These are phyloP conservation scores for Tolypocladium capitatum DNA, from an alignment of 2,329 filamentous ascomycete genomes.

Conservation along the genomic window DNA sequence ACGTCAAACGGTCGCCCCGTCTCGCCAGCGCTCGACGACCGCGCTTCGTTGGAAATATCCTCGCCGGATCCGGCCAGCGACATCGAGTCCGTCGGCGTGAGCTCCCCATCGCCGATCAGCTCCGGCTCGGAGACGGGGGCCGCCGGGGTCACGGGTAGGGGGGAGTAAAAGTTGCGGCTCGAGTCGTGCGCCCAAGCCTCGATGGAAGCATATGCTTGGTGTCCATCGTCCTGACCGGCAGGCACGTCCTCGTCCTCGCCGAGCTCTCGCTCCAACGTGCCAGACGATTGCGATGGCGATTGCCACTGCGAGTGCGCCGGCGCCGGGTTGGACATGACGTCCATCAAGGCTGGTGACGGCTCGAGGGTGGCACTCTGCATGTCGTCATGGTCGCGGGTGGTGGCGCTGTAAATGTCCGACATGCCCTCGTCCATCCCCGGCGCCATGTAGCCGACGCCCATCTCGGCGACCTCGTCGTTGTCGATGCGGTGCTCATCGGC, in stretches of 20 bases:
- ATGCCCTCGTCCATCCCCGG: conserved; percentile 33
- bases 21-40: conserved; percentile 22
- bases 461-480: conserved; percentile 26
- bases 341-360: conserved; percentile 18
- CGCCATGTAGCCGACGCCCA: conserved; percentile 28
- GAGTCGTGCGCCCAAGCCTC: conserved; percentile 51
- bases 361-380: conserved; percentile 11
- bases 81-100: conserved; percentile 46
- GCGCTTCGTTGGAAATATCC: conserved; percentile 30
- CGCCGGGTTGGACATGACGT: conserved; percentile 14
- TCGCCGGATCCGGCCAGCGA: conserved; percentile 40
- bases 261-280: conserved; percentile 22
- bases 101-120: conserved; percentile 36
- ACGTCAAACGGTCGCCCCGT: conserved; percentile 35
- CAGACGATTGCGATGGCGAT: conserved; percentile 9
- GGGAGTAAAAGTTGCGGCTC: conserved; percentile 44
- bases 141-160: conserved; percentile 38
- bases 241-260: conserved; percentile 37
- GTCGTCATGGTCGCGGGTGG: conserved; percentile 26
- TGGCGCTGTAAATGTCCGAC: conserved; percentile 46
- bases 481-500: conserved; percentile 42
- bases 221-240: conserved; percentile 31
- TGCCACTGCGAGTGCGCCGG: too few relatives aligned
- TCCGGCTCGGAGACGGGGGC: conserved; percentile 38
- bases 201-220: conserved; percentile 44